These are phyloP conservation scores for Eimeria maxima DNA, from an alignment of 169 alveolate species.

Conservation along the genomic window DNA sequence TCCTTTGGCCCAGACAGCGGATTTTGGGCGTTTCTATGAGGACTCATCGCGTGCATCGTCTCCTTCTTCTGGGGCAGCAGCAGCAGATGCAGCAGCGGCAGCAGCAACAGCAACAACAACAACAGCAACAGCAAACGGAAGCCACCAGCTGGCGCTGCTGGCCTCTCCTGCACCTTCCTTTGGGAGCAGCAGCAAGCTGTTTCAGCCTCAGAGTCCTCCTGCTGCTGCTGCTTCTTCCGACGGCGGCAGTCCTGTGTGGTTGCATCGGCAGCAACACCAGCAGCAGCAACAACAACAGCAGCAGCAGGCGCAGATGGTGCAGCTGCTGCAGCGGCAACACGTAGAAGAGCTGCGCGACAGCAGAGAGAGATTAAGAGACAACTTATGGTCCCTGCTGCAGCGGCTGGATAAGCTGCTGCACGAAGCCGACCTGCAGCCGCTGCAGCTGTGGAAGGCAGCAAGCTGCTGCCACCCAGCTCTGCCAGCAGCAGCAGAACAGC, in stretches of 20 bases:
- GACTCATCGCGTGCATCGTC: conserved; percentile 40
- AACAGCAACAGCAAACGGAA: background rate
- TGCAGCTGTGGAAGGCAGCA: conserved; percentile 71
- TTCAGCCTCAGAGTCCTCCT: background rate
- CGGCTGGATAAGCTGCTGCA: conserved; percentile 51
- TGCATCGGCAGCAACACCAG: conserved; percentile 12
- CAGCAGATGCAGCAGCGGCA: conserved; percentile 60
- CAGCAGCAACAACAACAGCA: conserved; percentile 65
- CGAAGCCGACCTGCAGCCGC: conserved; percentile 61
- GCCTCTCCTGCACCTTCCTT: conserved; percentile 63
- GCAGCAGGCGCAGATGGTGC: conserved; percentile 44
- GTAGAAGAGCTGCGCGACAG: conserved; percentile 60
- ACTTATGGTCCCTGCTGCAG: conserved; percentile 37
- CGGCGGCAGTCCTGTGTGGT: background rate
- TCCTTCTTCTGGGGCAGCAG: conserved; percentile 54
- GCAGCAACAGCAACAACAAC: conserved; percentile 47
- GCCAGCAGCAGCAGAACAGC: conserved; percentile 8
- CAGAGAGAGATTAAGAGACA: conserved; percentile 65
- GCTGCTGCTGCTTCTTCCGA: conserved; percentile 28
- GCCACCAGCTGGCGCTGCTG: conserved; percentile 54
- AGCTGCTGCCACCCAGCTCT: conserved; percentile 64
- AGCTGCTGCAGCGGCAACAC: conserved; percentile 72
- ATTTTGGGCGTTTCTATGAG: conserved; percentile 31
- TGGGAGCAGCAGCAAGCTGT: conserved; percentile 50
- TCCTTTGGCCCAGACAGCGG: conserved; percentile 42